Percentiles rank a stretch among this genome's conserved stretches.
Conservation (phyloP, 805 yeast genomes). For the Candida xyloterini region DNA sequence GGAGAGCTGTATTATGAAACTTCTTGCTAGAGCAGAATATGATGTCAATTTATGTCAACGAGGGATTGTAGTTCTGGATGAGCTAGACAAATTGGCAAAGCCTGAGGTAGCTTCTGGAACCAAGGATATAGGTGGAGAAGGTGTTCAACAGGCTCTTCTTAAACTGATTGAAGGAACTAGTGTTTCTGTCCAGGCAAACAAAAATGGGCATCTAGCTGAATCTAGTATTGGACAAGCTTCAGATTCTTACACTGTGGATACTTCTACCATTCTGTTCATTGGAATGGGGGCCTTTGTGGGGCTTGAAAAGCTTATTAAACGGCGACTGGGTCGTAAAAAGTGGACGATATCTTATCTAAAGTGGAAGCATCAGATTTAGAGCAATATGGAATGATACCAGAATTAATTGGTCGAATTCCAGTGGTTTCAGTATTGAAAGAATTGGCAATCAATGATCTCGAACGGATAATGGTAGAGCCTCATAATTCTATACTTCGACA, state of each 20-base stretch:
- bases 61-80: conserved; percentile 61
- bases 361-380: conserved; percentile 50
- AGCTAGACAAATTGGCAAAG: conserved; percentile 55
- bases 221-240: conserved; percentile 13
- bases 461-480: conserved; percentile 52
- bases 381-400: conserved; percentile 56
- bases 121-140: conserved; percentile 62
- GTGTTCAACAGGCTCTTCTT: conserved; percentile 59
- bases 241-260: conserved; percentile 48
- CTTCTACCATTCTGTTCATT: conserved; percentile 53
- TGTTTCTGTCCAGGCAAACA: conserved; percentile 41
- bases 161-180: conserved; percentile 57
- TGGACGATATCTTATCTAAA: conserved; percentile 32
- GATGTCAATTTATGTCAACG: conserved; percentile 51
- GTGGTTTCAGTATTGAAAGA: conserved; percentile 48
- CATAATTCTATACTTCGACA: conserved; percentile 52
- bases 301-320: conserved; percentile 45
- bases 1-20: conserved; percentile 52
- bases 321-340: conserved; percentile 32
- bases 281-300: conserved; percentile 65
- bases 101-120: conserved; percentile 45
- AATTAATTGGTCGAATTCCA: conserved; percentile 58
- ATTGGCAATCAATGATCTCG: conserved; percentile 42
- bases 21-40: conserved; percentile 47
- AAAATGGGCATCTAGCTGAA: conserved; percentile 14